Conservation (phyloP, 2,329 filamentous ascomycete species). For the Fusarium sp. region DNA sequence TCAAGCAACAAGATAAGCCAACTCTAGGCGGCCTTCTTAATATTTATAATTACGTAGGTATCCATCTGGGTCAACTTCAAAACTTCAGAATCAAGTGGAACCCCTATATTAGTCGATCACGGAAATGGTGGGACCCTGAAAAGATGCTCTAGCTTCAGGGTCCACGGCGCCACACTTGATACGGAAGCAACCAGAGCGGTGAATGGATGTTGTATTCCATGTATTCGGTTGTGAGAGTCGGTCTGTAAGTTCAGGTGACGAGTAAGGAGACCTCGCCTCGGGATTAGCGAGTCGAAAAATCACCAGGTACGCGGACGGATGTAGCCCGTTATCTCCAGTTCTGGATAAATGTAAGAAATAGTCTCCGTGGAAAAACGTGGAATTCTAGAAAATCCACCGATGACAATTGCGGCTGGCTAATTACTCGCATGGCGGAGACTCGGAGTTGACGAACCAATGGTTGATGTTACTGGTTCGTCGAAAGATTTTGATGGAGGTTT, state of each 20-base stretch:
- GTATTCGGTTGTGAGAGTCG: constrained; percentile 18
- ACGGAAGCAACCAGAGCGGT: constrained; percentile 33
- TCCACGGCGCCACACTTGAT: constrained; percentile 35
- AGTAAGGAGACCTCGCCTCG: constrained; percentile 6
- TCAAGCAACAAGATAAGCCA: neutral
- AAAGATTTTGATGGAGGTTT: neutral
- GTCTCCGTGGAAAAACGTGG: constrained; percentile 1
- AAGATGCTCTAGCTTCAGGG: constrained; percentile 33
- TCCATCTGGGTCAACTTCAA: constrained; percentile 10
- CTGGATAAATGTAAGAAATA: neutral
- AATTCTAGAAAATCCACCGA: constrained; percentile 32
- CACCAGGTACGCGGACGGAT: neutral
- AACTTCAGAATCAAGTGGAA: constrained; percentile 32
- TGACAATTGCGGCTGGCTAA: constrained; percentile 26
- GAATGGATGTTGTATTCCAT: constrained; percentile 19
- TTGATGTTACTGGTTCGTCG: neutral
- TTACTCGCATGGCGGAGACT: constrained; percentile 23
- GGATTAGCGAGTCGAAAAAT: neutral
- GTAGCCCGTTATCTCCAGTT: constrained; percentile 9
- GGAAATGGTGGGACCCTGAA: constrained; percentile 18
- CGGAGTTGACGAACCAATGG: constrained; percentile 14
- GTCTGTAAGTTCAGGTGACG: constrained; percentile 8
- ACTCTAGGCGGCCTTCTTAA: neutral
- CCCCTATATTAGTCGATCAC: constrained; percentile 12
- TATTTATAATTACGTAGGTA: constrained; percentile 33